Base-by-base conservation (phyloP, 2,329 filamentous ascomycete genomes). In the Trichophyton schoenleinii region DNA sequence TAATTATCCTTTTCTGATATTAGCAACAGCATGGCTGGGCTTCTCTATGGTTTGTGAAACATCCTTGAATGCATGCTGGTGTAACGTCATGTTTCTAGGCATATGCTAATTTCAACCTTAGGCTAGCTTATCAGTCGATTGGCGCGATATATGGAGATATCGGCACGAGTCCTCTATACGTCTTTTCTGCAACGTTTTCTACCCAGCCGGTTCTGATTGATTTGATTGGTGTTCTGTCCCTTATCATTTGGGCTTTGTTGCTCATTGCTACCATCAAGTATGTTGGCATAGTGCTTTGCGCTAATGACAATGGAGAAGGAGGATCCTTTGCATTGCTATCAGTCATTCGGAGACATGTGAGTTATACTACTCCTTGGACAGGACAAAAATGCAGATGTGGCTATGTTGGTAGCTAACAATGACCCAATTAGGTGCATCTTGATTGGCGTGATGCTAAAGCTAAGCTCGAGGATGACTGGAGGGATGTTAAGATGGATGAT, bases 111-210 rank as follows among this genome's bases (percentile, higher is more conserved):
- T 31, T 38, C 25, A 7, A 42, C 11, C 58, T 7, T 52, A 71
- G 76, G 72, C 74, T 81, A 13, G 77, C 80, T 6, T 83, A 83
- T 67, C 80, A 83, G 65, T 80, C 78, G 0, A 77, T 78, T 36
- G 81, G 81, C 38, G 80, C 82, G 62, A 83, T 83, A 59, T 83
- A 83, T 63, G 81, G 81, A n/a, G 81, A 83, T 62, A 83, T 83
- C 63, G 81, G 80, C 20, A 83, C 81, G 4, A 79, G 76, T 49
- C 81, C 81, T 2, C 75, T 83, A 2, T 83, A 83, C 67, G 81
- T 83, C 25, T 83, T 74, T 65, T 83, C 80, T 3, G 78, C 76
- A 0, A 81, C 79, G 0, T 83, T 83, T 65, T 72, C 70, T 25
- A 69, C 71, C 3, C 70, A 73, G 1, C 79, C 79, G 0, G 70